Base-by-base conservation (phyloP, 345 rosid species). In the Aquilaria sinensis region DNA sequence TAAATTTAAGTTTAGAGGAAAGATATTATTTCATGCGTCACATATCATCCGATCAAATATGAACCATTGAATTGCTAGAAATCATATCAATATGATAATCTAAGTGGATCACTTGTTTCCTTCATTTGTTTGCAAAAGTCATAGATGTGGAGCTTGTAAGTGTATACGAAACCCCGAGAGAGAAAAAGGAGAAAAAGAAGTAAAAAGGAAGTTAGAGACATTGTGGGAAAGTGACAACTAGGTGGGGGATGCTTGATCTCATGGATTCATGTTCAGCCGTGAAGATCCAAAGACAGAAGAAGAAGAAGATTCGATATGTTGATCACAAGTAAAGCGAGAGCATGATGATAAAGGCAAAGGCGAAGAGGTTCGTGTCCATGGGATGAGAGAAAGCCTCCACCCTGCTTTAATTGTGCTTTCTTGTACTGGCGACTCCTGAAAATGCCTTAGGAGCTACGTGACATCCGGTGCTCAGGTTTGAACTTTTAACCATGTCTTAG, bases 301-400 rank as follows among this genome's bases (percentile, higher is more conserved):
- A 23, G 23, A 23, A 23, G 66, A 72, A 69, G 79, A 78, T 78
- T 78, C 77, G 76, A 75, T 73, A 69, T 74, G 61, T 72, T 23
- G 66, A 69, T 72, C 65, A 69, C 72, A 78, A 78, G 77, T 74
- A 72, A 78, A 69, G 72, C 58, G 72, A 63, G 70, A 54, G 43
- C 45, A 59, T 23, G 64, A 58, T 46, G 60, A 51, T 57, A 63
- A 37, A 37, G 23, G 23, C 8, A 37, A 37, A 37, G 43, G 43
- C 43, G 8, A 37, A 69, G 78, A 75, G 75, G 75, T 73, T 79
- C 70, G 60, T 47, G 71, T 66, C 43, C 43, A 37, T 37, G 43
- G 43, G 43, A 77, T 83, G 85, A 78, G 85, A 76, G 79, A 83
- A 83, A 83, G 83, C 53, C 23, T 23, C 23, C 23, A 37, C 5